phyloP scores from a whole-genome alignment of 768 basidiomycete genomes.

The Phallus indusiatus region DNA sequence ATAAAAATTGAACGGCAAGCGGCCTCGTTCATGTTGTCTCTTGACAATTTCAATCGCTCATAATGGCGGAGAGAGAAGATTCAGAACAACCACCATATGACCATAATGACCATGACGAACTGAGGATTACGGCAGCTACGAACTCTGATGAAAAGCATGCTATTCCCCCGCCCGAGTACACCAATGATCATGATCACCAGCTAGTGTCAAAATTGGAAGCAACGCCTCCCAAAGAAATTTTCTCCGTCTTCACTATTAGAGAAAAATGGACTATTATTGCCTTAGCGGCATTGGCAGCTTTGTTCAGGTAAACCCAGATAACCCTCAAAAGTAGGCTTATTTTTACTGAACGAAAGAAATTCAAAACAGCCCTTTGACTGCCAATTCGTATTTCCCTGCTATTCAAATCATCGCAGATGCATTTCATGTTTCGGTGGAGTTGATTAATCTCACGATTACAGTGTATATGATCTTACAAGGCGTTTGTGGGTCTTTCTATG shows the following conservation, averaged over 20 bases:
- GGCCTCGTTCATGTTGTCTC: neutral
- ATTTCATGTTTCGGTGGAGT: slow-evolving; percentile 56
- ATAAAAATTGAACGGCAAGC: no score
- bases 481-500: slow-evolving; percentile 30
- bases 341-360: neutral
- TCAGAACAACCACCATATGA: neutral
- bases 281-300: slow-evolving; percentile 43
- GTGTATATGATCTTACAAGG: slow-evolving; percentile 66
- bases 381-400: slow-evolving; percentile 30
- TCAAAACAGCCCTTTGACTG: neutral
- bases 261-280: slow-evolving; percentile 66
- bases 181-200: neutral
- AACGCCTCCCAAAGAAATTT: neutral
- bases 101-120: neutral
- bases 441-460: slow-evolving; percentile 74
- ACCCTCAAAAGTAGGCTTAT: neutral
- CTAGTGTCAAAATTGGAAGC: neutral
- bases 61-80: no score
- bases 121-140: neutral
- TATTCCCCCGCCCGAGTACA: neutral
- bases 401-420: slow-evolving; percentile 55
- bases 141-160: neutral
- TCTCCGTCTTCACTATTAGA: slow-evolving; percentile 33
- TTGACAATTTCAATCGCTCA: neutral
- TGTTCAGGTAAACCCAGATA: slow-evolving; percentile 45